Base-by-base conservation (phyloP, 768 basidiomycete species). In the Asterophora parasitica region DNA sequence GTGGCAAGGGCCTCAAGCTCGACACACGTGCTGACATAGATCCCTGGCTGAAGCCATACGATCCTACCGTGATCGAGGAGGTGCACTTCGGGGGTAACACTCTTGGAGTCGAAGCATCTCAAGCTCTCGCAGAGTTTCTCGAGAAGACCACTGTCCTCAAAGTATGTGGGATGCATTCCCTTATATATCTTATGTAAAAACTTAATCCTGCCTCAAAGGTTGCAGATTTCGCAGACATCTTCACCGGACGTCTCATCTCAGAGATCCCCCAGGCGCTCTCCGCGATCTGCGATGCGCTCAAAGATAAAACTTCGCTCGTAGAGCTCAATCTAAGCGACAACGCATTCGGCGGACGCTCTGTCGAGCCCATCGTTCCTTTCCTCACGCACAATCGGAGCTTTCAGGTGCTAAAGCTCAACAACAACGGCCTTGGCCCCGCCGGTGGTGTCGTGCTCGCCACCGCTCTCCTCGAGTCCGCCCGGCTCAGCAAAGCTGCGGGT, bases 201-300 rank as follows among this genome's bases (percentile, higher is more conserved):
- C 23, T 12, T 43, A 11, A 51, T 4, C 27, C 13, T 12, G 28
- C 40, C 49, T 28, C 17, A 42, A 45, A 98, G 96, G 72, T 95
- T 50, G 95, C 94, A 56, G 85, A 98, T 72, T 89, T 97, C 55
- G 88, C 92, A 26, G 95, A 97, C 69, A 94, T 99, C 68, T 99
- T 99, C 71, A 97, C 95, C 2, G 91, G 94, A 46, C 89, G 95
- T 54, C 78, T 96, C 60, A 97, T 97, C 71, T 76, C 81, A 51
- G 95, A 99, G 66, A 98, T 99, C 62, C 96, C 95, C 4, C 77
- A 70, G 49, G 92, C 96, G 12, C 82, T 99, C 38, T 77, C 82
- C 31, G 85, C 89, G 30, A 79, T 99, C 56, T 96, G 94, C 64
- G 81, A 91, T 58, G 83, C 93, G 10, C 80, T 99, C 51, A 82